Evolutionary conservation across 2,329 filamentous ascomycete species (phyloP).

Genomic region (Colletotrichum sp.): DNA sequence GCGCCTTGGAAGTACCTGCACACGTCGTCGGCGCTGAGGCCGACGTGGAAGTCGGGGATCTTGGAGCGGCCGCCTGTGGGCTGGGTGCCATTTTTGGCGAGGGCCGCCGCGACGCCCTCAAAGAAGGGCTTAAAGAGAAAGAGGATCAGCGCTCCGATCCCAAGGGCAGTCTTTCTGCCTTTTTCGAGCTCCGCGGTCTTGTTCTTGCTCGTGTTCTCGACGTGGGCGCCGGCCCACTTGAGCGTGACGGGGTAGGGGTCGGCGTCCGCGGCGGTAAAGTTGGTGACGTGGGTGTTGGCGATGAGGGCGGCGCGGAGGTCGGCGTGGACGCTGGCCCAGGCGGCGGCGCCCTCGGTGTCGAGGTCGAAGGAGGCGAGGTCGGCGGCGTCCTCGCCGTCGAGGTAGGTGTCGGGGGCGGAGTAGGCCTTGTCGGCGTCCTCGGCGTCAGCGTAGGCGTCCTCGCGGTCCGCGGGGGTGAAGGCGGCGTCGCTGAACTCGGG

Average conservation of each 20-base stretch:
- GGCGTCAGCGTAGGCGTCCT: not conserved
- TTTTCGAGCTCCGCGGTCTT: not conserved
- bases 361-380: not conserved
- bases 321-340: not conserved
- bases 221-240: not conserved
- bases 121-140: too few relatives aligned
- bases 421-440: not conserved
- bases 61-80: not conserved
- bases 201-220: not conserved
- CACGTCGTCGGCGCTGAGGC: not conserved
- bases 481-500: not conserved
- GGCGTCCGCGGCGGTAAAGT: not conserved
- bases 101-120: too few relatives aligned
- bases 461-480: not conserved
- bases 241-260: not conserved
- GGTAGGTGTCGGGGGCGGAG: not conserved
- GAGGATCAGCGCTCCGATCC: too few relatives aligned
- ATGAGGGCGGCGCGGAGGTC: not conserved
- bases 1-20: constrained; percentile 6
- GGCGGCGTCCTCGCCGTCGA: not conserved
- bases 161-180: too few relatives aligned
- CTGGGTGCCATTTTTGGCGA: not conserved
- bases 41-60: not conserved
- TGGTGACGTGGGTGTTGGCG: not conserved
- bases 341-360: not conserved